Conservation (phyloP, 441 rosid genomes). For the Francoa sonchifolia region DNA sequence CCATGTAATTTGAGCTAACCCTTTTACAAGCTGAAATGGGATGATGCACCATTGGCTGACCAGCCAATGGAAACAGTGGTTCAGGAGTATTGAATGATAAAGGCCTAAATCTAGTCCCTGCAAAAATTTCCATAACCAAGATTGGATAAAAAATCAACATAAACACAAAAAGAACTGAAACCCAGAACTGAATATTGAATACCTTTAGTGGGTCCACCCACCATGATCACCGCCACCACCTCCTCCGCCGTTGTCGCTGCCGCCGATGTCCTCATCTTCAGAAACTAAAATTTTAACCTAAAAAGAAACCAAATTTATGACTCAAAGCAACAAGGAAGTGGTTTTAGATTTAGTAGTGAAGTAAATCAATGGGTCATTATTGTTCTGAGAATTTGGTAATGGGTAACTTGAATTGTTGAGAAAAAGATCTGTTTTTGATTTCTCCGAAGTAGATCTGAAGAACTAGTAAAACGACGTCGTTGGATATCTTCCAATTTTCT, state of each 20-base stretch:
- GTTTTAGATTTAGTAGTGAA: no score
- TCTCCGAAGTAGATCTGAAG: no score
- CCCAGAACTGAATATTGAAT: background rate
- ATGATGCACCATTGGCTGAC: slow-evolving; percentile 94
- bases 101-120: slow-evolving; percentile 83
- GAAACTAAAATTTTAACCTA: no score
- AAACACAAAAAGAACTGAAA: background rate
- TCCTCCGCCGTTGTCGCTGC: slow-evolving; percentile 50
- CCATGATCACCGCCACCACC: slow-evolving; percentile 85
- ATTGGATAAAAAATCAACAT: background rate
- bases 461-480: no score
- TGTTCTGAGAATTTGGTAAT: no score
- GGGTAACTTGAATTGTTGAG: no score
- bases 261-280: no score
- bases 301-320: no score
- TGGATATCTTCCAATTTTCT: no score
- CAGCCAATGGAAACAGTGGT: slow-evolving; percentile 79
- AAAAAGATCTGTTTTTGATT: no score
- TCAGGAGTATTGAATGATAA: slow-evolving; percentile 68
- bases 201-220: slow-evolving; percentile 96
- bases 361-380: no score
- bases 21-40: slow-evolving; percentile 86
- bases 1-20: slow-evolving; percentile 24
- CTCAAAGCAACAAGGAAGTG: no score
- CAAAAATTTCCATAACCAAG: background rate